A percentile compares a stretch with the other conserved stretches of the same genome.
Conservation (phyloP, 1,284 basidiomycete genomes). For the Exsudoporus floridanus region DNA sequence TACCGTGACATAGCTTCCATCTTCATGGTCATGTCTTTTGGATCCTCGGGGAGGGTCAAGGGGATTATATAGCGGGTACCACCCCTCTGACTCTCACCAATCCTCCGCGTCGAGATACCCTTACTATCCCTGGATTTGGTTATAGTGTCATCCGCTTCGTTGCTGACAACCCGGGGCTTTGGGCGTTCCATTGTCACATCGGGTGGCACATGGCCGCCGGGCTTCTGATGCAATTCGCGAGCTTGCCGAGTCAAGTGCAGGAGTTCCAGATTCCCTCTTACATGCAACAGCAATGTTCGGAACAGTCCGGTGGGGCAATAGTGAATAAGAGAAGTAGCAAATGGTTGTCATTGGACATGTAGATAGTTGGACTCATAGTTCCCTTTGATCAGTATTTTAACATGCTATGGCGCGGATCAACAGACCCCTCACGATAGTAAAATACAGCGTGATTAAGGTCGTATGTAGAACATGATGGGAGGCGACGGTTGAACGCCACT, state of each 20-base stretch:
- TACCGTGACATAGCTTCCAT: slow-evolving; percentile 24
- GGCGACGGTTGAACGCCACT: slow-evolving; percentile 4
- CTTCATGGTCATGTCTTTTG: slow-evolving; percentile 35
- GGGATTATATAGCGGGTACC: slow-evolving; percentile 22
- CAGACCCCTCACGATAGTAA: neutral
- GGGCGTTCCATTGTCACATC: slow-evolving; percentile 50
- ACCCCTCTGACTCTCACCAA: slow-evolving; percentile 28
- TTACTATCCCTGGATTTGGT: slow-evolving; percentile 32
- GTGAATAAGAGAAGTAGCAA: slow-evolving; percentile 18
- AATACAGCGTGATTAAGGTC: neutral
- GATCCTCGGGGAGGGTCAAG: slow-evolving; percentile 29
- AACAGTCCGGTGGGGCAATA: slow-evolving; percentile 27
- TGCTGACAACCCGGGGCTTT: slow-evolving; percentile 43
- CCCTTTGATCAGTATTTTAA: neutral
- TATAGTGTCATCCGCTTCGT: slow-evolving; percentile 37
- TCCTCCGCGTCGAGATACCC: slow-evolving; percentile 33
- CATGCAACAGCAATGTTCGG: slow-evolving; percentile 24
- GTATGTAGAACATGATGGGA: neutral
- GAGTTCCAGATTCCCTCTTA: slow-evolving; percentile 32
- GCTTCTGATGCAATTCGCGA: slow-evolving; percentile 37
- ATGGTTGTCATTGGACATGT: slow-evolving; percentile 23
- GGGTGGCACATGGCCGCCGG: slow-evolving; percentile 47
- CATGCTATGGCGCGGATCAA: neutral
- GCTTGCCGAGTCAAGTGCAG: slow-evolving; percentile 30
- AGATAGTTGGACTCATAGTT: neutral